Base-by-base conservation (phyloP, 2,329 filamentous ascomycete species). In the Neurospora sp. region DNA sequence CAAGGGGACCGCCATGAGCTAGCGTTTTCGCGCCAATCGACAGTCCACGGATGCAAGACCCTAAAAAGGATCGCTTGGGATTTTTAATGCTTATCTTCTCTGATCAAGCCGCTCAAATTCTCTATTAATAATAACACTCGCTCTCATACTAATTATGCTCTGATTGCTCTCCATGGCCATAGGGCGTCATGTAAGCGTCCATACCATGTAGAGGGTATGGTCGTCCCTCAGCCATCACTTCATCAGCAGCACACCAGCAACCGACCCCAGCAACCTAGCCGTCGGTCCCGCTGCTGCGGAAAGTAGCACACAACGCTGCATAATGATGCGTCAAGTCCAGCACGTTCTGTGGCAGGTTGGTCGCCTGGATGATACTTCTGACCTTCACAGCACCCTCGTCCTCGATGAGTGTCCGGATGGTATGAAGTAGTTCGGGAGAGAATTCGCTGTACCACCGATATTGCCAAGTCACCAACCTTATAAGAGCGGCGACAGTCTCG, bases 391-490 rank as follows among this genome's bases (percentile, higher is more conserved):
- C 95, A 70, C 96, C 96, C 81, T 99, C 96, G 74, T 97, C 94
- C 81, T 98, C 96, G 78, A 99, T 99, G 74, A 99, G 84, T 74
- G 92, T 93, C 72, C 96, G 90, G 77, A 98, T 92, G 3, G 92
- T 91, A 80, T 90, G 92, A 69, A 99, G 87, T 62, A 99, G 86
- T 73, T 94, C 90, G 0, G 96, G 96, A 19, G 94, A 97, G 82
- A 99, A 99, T 87, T 99, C 96, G 70, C 94, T 97, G 83, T 99
- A 99, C 96, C 96, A 99, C 75, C 96, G 87, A 82, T 97, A 99
- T 82, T 99, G 96, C 96, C 96, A 99, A 12, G 95, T 96, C 40
- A 98, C 92, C 57, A 99, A 84, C 68, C 93, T 86, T 74, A 99
- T 97, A 70, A 97, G 85, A n/a, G 92, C 90, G 37, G 89, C 91